These are phyloP conservation scores for Paraleonurus japonicus DNA, from an alignment of 257 asterid species.

Conservation along the genomic window DNA sequence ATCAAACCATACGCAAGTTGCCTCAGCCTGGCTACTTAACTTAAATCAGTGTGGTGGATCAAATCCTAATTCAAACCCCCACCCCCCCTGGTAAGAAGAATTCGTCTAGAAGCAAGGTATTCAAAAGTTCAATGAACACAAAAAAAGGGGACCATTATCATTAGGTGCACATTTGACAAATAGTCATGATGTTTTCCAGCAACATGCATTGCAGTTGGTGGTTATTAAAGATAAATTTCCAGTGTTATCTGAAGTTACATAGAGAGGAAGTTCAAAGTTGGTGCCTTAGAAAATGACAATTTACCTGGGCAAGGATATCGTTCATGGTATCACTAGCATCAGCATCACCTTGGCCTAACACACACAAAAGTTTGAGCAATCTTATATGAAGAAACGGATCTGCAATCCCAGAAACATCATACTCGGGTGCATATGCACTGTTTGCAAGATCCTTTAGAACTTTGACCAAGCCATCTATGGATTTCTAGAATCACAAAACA, in stretches of 20 bases:
- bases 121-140: background rate
- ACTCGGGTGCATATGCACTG: conserved; percentile 92
- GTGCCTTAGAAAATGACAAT: conserved; percentile 18
- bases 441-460: conserved; percentile 71
- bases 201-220: conserved; percentile 7
- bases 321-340: conserved; percentile 92
- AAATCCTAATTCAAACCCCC: background rate
- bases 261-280: background rate
- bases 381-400: conserved; percentile 87
- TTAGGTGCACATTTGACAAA: background rate
- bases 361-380: conserved; percentile 70
- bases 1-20: background rate
- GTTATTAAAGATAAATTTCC: background rate
- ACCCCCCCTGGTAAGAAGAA: background rate
- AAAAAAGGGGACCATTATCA: background rate
- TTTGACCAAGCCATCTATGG: conserved; percentile 85
- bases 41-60: background rate
- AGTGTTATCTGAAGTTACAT: background rate
- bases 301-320: conserved; percentile 94
- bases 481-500: conserved; percentile 48
- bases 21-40: background rate
- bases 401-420: conserved; percentile 82
- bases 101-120: background rate
- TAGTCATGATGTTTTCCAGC: background rate
- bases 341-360: conserved; percentile 81